Evolutionary conservation across 2,329 filamentous ascomycete species (phyloP), one percentile per base, ranked within the genome.

Genomic region (Calonectria hongkongensis): DNA sequence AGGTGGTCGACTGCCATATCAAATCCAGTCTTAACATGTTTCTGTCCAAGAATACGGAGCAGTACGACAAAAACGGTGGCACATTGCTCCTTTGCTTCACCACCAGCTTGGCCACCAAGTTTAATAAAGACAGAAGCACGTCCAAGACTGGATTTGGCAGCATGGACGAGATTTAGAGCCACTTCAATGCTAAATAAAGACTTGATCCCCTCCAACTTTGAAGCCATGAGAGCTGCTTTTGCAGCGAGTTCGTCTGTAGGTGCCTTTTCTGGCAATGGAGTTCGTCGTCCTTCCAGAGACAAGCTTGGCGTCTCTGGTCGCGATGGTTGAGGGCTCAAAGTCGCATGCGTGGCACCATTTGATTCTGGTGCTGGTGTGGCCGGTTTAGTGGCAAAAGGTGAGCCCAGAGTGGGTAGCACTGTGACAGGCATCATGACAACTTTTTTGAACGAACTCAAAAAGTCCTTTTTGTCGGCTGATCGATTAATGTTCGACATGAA

Each of bases 391-490:
- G 85, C 88, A 80, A 92, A 94, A 68, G 89, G 89, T n/a, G 87
- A 91, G 10, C 87, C 87, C 63, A 91, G 90, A 58, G 90, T 92
- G 1, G 95, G 94, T 4, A 98, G 87, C 10, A 95, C 96, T 66
- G 95, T 98, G 62, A 99, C 96, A 2, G 97, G 97, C 92, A 98
- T 97, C 96, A 99, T 98, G 76, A 99, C 94, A 10, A 99, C 97
- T 84, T 98, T 98, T 82, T 95, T 98, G 88, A 99, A 99, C 0
- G 96, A 98, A 56, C 93, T 97, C 73, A 99, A 83, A 79, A 99
- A 99, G 82, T 99, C 97, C 77, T 95, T 95, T 85, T 99, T 99
- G 75, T 97, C 97, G 1, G 95, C 97, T 82, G 98, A 95, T 30
- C 97, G 91, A 81, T 96, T 98, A 81, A 98, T 92, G 82, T 95